A percentile compares a stretch with the other conserved stretches of the same genome.
Evolutionary conservation across 192 early-diverging fungal genomes (phyloP).

Genomic region (Cladochytrium replicatum): DNA sequence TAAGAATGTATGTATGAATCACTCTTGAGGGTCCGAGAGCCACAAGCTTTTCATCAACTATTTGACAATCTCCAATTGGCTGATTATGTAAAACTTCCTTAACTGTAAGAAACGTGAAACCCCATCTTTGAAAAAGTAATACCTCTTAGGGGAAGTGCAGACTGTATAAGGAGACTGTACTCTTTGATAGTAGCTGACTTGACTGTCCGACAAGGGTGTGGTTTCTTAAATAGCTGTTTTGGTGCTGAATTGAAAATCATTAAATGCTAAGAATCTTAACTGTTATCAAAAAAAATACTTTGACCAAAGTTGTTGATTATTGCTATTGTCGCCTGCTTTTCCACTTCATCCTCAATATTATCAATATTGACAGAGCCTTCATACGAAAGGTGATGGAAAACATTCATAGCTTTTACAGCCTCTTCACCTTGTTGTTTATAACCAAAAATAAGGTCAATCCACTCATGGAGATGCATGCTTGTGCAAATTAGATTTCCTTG

Average conservation of each 20-base stretch:
- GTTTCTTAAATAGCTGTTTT: conserved; percentile 65
- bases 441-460: conserved; percentile 87
- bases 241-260: conserved; percentile 41
- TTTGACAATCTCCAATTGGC: too few species aligned
- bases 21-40: too few species aligned
- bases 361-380: conserved; percentile 77
- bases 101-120: too few species aligned
- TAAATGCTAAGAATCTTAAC: too few species aligned
- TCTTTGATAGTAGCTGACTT: too few species aligned
- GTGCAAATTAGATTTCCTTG: conserved; percentile 52
- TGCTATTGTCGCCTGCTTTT: conserved; percentile 75
- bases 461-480: conserved; percentile 67
- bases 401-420: conserved; percentile 71
- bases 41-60: too few species aligned
- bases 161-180: too few species aligned
- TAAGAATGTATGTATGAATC: too few species aligned
- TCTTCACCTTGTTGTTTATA: conserved; percentile 76
- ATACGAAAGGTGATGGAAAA: conserved; percentile 86
- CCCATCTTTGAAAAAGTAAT: too few species aligned
- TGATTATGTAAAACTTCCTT: too few species aligned
- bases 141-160: too few species aligned
- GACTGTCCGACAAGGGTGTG: too few species aligned
- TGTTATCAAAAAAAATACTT: conserved; percentile 23
- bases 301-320: conserved; percentile 92
- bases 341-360: conserved; percentile 71